Percentiles rank a stretch among this genome's conserved stretches.
These are phyloP conservation scores for Quercus tomentella DNA, from an alignment of 331 rosid species.

Conservation along the genomic window DNA sequence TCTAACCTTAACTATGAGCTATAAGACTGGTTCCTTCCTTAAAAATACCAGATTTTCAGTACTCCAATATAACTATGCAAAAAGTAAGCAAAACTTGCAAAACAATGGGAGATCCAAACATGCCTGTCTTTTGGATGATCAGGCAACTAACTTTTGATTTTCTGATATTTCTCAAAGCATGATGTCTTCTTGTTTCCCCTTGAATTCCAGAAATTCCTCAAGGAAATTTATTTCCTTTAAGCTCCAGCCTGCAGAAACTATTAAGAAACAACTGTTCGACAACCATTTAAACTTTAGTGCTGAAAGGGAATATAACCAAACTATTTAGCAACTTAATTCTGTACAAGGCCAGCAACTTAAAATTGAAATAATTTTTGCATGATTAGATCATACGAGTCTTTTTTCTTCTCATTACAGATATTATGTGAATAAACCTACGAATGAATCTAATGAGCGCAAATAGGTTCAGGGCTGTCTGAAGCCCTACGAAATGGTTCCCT, in stretches of 20 bases:
- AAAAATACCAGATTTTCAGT: not conserved
- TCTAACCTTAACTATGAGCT: not conserved
- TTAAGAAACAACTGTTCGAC: not conserved
- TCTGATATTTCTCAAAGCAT: conserved; percentile 54
- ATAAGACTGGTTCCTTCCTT: not conserved
- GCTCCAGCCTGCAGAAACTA: conserved; percentile 58
- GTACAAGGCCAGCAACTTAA: not conserved
- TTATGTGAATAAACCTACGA: no score
- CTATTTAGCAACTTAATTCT: not conserved
- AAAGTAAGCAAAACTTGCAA: conserved; percentile 5
- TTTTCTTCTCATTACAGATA: no score
- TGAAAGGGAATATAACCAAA: not conserved
- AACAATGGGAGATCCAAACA: conserved; percentile 50
- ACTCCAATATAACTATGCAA: not conserved
- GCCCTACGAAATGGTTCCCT: no score
- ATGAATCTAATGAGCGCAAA: not conserved
- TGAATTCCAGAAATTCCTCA: conserved; percentile 89
- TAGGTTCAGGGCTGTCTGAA: not conserved
- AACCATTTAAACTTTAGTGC: not conserved
- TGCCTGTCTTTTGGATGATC: conserved; percentile 68
- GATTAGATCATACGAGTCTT: no score
- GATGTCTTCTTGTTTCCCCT: conserved; percentile 77
- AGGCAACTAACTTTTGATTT: conserved; percentile 73
- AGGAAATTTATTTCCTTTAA: conserved; percentile 62
- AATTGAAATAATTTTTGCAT: no score